Percentiles rank a stretch among this genome's conserved stretches.
Conservation (phyloP, 495 filamentous ascomycete species). For the Xylaria castorea region DNA sequence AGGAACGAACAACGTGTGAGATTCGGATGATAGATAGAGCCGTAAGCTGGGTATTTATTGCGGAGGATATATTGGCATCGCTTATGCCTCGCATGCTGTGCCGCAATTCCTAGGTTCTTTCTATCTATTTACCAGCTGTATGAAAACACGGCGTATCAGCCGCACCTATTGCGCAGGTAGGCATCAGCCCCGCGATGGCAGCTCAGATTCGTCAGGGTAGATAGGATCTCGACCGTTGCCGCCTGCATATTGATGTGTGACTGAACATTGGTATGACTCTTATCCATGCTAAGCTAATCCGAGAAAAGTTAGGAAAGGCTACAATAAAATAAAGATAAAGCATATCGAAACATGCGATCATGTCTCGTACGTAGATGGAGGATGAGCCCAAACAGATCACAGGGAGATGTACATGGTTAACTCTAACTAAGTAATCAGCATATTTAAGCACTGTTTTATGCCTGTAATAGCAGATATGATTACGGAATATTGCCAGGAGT, state of each 20-base stretch:
- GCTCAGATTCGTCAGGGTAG: background rate
- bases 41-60: background rate
- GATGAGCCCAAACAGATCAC: background rate
- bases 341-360: background rate
- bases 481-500: background rate
- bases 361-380: no score
- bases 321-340: background rate
- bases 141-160: background rate
- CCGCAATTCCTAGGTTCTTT: background rate
- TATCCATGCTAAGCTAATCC: background rate
- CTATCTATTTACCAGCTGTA: background rate
- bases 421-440: no score
- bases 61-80: background rate
- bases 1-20: background rate
- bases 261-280: background rate
- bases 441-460: no score
- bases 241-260: background rate
- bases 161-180: background rate
- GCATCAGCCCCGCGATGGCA: background rate
- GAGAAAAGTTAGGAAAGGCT: background rate
- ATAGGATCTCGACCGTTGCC: background rate
- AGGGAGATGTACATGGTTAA: no score
- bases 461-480: background rate
- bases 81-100: slow-evolving; percentile 3
- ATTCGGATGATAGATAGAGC: background rate